Percentiles rank a stretch among this genome's conserved stretches.
Conservation (phyloP, 1,284 basidiomycete species). For the Microbotryomycetes sp. region DNA sequence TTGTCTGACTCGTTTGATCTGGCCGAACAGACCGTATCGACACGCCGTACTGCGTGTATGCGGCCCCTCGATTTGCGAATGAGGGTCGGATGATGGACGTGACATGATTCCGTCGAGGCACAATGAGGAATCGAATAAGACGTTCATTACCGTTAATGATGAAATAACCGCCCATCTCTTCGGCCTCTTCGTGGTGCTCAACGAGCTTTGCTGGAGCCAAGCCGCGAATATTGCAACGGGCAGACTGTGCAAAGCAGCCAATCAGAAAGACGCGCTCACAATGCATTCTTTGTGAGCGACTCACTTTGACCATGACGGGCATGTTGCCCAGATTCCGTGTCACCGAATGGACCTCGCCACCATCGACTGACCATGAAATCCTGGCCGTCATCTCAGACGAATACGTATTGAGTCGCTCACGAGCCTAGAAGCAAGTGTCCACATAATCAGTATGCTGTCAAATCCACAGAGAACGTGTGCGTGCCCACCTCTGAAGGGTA, state of each 20-base stretch:
- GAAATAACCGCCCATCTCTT: slow-evolving; percentile 98
- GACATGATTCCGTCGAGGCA: slow-evolving; percentile 81
- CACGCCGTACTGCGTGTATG: slow-evolving; percentile 88
- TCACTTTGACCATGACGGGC: slow-evolving; percentile 92
- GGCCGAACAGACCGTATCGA: slow-evolving; percentile 90
- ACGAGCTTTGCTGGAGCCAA: slow-evolving; percentile 84
- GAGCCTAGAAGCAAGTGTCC: not conserved
- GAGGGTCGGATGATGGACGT: slow-evolving; percentile 77
- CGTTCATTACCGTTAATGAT: slow-evolving; percentile 99
- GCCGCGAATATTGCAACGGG: slow-evolving; percentile 79
- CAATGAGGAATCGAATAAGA: slow-evolving; percentile 92
- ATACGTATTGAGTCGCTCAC: slow-evolving; percentile 82
- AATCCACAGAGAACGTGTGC: not conserved
- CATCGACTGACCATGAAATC: slow-evolving; percentile 77
- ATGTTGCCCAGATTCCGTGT: slow-evolving; percentile 83
- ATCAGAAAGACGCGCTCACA: not conserved
- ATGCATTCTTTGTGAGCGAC: slow-evolving; percentile 40
- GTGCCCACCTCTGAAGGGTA: slow-evolving; percentile 76
- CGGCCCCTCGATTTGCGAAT: slow-evolving; percentile 85
- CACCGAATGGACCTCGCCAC: slow-evolving; percentile 62
- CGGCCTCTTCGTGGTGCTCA: slow-evolving; percentile 85
- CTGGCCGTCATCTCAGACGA: slow-evolving; percentile 85
- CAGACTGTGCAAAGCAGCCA: slow-evolving; percentile 57
- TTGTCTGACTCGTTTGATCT: slow-evolving; percentile 87
- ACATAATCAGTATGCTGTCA: not conserved